Evolutionary conservation across 2,329 filamentous ascomycete genomes (phyloP).

Genomic region (Penicillium hesseltinei): DNA sequence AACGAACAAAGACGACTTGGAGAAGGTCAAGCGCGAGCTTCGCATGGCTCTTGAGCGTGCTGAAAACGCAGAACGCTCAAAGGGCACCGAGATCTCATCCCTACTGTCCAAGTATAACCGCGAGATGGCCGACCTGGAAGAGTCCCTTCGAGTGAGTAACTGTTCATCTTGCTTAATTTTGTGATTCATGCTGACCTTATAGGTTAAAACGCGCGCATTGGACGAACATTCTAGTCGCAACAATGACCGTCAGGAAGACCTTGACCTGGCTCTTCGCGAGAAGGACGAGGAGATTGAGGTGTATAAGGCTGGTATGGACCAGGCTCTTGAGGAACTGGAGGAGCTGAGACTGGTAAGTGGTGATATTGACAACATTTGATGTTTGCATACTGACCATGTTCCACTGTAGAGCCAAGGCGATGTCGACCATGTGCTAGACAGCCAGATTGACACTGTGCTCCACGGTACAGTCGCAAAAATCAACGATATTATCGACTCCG

Average conservation of each 20-base stretch:
- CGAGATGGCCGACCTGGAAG: slow-evolving; percentile 94
- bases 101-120: slow-evolving; percentile 96
- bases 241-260: slow-evolving; percentile 77
- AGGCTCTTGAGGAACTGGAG: slow-evolving; percentile 88
- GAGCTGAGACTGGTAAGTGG: slow-evolving; percentile 65
- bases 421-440: slow-evolving; percentile 77
- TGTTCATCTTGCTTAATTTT: background rate
- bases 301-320: slow-evolving; percentile 97
- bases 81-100: slow-evolving; percentile 90
- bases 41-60: slow-evolving; percentile 87
- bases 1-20: slow-evolving; percentile 85
- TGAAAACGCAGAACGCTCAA: slow-evolving; percentile 87
- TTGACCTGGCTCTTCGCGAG: slow-evolving; percentile 80
- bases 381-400: background rate
- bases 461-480: slow-evolving; percentile 87
- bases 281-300: slow-evolving; percentile 98
- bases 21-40: slow-evolving; percentile 91
- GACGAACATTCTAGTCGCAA: slow-evolving; percentile 79
- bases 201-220: slow-evolving; percentile 81
- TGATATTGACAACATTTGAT: background rate
- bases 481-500: slow-evolving; percentile 95
- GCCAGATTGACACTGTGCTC: slow-evolving; percentile 86
- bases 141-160: slow-evolving; percentile 63
- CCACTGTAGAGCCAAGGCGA: slow-evolving; percentile 61
- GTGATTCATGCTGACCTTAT: slow-evolving; percentile 25